A percentile compares a stretch with the other conserved stretches of the same genome.
Conservation (phyloP, 2,329 filamentous ascomycete species). For the Diaporthe sp. region DNA sequence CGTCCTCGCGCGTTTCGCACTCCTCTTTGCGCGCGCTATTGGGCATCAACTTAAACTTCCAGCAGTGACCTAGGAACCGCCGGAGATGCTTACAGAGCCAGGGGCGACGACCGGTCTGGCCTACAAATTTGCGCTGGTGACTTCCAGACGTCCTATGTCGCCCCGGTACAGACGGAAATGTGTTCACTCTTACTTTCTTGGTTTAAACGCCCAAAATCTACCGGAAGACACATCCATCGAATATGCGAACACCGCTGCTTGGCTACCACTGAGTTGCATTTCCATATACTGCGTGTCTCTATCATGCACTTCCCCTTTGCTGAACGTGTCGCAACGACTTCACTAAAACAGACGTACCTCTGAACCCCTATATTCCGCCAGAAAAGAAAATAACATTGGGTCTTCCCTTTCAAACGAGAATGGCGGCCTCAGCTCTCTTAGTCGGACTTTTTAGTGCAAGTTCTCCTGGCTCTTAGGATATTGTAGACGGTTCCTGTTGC, state of each 20-base stretch:
- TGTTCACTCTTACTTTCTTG: neutral
- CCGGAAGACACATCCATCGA: neutral
- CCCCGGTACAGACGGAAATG: neutral
- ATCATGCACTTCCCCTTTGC: neutral
- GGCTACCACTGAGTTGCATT: too few relatives aligned
- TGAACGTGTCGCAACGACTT: neutral
- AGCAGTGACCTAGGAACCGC: neutral
- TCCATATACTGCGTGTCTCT: too few relatives aligned
- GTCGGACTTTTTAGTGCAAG: neutral
- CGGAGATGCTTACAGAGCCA: neutral
- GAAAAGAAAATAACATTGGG: neutral
- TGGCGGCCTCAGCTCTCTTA: neutral
- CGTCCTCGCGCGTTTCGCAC: neutral
- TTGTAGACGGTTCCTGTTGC: slow-evolving; percentile 20
- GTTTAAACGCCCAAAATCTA: neutral
- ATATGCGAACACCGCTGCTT: too few relatives aligned
- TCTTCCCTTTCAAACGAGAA: neutral
- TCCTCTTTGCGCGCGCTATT: neutral
- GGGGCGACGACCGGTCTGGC: neutral
- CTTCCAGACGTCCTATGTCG: neutral
- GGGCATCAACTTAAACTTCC: neutral
- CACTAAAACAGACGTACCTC: neutral
- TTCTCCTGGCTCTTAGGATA: slow-evolving; percentile 9
- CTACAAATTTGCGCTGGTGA: neutral
- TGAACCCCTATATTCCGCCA: neutral